Evolutionary conservation across 2,329 filamentous ascomycete species (phyloP), one percentile per base, ranked within the genome.

Genomic region (Diaporthe destruens): DNA sequence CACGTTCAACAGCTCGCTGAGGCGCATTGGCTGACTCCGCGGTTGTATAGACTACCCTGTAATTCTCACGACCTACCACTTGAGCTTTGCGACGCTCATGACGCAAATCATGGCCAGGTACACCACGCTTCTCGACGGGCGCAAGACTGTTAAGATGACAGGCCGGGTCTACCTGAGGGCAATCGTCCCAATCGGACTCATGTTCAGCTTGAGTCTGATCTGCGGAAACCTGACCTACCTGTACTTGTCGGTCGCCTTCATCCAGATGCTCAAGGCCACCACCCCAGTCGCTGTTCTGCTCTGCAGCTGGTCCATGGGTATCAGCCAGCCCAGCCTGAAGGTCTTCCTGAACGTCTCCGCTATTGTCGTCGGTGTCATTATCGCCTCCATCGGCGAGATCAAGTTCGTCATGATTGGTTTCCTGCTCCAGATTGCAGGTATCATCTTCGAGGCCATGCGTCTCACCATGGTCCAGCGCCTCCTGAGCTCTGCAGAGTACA

Each of bases 241-340:
- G 71, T 98, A 98, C 84, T 90, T 98, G 74, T 96, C 93, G 77
- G 96, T 98, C 73, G 93, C 96, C 74, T 98, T 98, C 84, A 98
- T 98, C 80, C 96, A 98, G 88, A 98, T 98, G 96, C 91, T 98
- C 83, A 98, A 98, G 93, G 96, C 96, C 77, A 98, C 95, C 55
- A 98, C 94, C 42, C 96, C 96, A 20, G 95, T 98, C 73, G 95
- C 95, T 69, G 95, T 98, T 68, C 90, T 99, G 51, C 84, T 98
- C 77, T 93, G 94, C 53, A 94, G 94, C 77, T 98, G 96, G 96
- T 87, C 88, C 69, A 91, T 98, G 79, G 94, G 95, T 72, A 91
- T 98, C 67, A 91, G 94, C 18, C 91, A 94, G 75, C 93, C 94
- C 69, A 97, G 95, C 85, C 82, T 96, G 77, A 95, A 91, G 86